A percentile compares a stretch with the other conserved stretches of the same genome.
Conservation (phyloP, 2,329 filamentous ascomycete species). For the Albifimbria verrucaria region DNA sequence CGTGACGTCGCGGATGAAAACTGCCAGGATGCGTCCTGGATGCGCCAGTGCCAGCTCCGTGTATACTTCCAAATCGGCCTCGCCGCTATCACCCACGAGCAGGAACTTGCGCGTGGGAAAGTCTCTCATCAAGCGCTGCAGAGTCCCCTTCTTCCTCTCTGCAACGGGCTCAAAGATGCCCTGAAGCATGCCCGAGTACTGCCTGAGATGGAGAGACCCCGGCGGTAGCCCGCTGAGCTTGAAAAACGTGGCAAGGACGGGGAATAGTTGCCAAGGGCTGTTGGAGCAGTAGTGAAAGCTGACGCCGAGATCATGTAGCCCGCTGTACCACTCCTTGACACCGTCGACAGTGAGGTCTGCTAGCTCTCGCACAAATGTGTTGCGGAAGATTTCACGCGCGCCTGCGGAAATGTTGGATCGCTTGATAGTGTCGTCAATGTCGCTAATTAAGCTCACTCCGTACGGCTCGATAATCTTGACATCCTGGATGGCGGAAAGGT, state of each 20-base stretch:
- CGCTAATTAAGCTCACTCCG: slow-evolving; percentile 91
- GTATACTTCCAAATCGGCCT: slow-evolving; percentile 95
- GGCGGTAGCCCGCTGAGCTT: slow-evolving; percentile 73
- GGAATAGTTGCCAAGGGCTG: slow-evolving; percentile 96
- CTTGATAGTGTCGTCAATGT: slow-evolving; percentile 97
- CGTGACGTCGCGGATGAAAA: slow-evolving; percentile 96
- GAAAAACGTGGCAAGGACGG: slow-evolving; percentile 83
- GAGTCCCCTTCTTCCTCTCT: slow-evolving; percentile 84
- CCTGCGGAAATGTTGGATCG: slow-evolving; percentile 86
- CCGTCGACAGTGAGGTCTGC: slow-evolving; percentile 79
- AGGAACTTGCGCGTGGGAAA: slow-evolving; percentile 89
- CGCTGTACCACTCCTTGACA: slow-evolving; percentile 84
- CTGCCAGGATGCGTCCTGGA: slow-evolving; percentile 75
- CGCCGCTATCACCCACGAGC: slow-evolving; percentile 90
- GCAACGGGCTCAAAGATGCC: slow-evolving; percentile 97
- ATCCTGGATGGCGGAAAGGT: slow-evolving; percentile 75
- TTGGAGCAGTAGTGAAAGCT: slow-evolving; percentile 98
- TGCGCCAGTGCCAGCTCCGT: slow-evolving; percentile 86
- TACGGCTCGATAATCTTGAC: slow-evolving; percentile 72
- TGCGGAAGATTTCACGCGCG: slow-evolving; percentile 91
- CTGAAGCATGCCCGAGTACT: slow-evolving; percentile 95
- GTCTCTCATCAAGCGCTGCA: slow-evolving; percentile 82
- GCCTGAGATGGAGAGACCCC: slow-evolving; percentile 92
- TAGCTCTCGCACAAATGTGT: slow-evolving; percentile 88
- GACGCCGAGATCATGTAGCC: slow-evolving; percentile 75